Conservation (phyloP, 2,329 filamentous ascomycete genomes). For the Cercospora canescens region DNA sequence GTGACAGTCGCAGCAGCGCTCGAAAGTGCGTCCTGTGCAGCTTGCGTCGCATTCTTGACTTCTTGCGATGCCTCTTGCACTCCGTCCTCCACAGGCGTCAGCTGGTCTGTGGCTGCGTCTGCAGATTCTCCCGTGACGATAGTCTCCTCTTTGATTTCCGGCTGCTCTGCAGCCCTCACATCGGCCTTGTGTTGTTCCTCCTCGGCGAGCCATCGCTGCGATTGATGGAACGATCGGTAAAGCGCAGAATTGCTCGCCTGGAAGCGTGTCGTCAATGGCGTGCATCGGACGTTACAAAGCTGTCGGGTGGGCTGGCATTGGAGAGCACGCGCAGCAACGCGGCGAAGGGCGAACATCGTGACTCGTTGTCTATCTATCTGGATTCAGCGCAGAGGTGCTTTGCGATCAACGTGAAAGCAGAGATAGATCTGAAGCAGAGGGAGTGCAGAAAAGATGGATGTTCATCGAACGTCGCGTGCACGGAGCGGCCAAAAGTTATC, state of each 20-base stretch:
- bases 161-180: conserved; percentile 29
- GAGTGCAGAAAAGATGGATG: background rate
- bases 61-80: conserved; percentile 25
- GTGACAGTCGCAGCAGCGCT: conserved; percentile 14
- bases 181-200: conserved; percentile 34
- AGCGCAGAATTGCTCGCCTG: conserved; percentile 39
- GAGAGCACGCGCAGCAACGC: conserved; percentile 57
- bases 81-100: conserved; percentile 15
- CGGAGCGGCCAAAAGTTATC: background rate
- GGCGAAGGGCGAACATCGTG: conserved; percentile 59
- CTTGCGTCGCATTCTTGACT: conserved; percentile 20
- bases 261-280: conserved; percentile 34
- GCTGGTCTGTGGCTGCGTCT: conserved; percentile 25
- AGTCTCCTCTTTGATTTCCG: conserved; percentile 32
- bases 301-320: conserved; percentile 47
- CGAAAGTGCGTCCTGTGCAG: conserved; percentile 18
- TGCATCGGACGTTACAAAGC: conserved; percentile 34
- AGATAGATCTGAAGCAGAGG: background rate
- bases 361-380: background rate
- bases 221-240: conserved; percentile 41
- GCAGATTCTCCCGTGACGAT: conserved; percentile 27
- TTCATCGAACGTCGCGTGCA: background rate
- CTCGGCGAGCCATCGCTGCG: conserved; percentile 40
- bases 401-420: background rate
- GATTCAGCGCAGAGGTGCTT: background rate